phyloP scores from a whole-genome alignment of 768 basidiomycete genomes.

The Cantharellus cinnabarinus region DNA sequence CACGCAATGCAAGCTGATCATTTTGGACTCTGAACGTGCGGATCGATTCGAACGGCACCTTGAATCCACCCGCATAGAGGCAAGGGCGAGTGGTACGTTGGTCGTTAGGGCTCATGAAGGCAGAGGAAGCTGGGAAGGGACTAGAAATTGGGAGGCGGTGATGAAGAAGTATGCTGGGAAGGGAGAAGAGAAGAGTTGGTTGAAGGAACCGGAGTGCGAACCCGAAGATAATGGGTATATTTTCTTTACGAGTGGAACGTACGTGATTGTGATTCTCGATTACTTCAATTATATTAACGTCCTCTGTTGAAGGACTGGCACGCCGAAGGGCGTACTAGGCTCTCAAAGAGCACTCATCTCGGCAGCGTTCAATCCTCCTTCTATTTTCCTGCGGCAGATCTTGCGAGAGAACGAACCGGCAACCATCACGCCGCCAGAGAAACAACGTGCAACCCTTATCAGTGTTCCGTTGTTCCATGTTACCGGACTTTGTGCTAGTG shows the following conservation, averaged over 20 bases:
- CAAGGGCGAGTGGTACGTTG: not conserved
- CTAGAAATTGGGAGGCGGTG: slow-evolving; percentile 20
- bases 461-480: slow-evolving; percentile 41
- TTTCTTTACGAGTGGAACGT: slow-evolving; percentile 42
- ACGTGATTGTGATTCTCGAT: not conserved
- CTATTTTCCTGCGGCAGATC: slow-evolving; percentile 26
- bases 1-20: slow-evolving; percentile 32
- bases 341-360: slow-evolving; percentile 43
- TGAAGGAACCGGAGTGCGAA: slow-evolving; percentile 17
- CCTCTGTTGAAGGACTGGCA: slow-evolving; percentile 19
- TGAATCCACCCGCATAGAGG: not conserved
- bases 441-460: slow-evolving; percentile 1
- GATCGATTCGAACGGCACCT: not conserved
- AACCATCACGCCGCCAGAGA: slow-evolving; percentile 10
- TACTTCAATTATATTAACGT: not conserved
- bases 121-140: not conserved
- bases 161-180: slow-evolving; percentile 14
- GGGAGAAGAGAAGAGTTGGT: slow-evolving; percentile 8
- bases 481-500: slow-evolving; percentile 33
- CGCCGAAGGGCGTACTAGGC: slow-evolving; percentile 48
- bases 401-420: slow-evolving; percentile 26
- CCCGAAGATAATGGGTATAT: slow-evolving; percentile 42
- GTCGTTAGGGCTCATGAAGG: not conserved
- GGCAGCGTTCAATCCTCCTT: slow-evolving; percentile 21
- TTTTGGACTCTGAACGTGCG: slow-evolving; percentile 30